Percentiles rank a stretch among this genome's conserved stretches.
These are phyloP conservation scores for Carallia brachiata DNA, from an alignment of 345 rosid species.

Conservation along the genomic window DNA sequence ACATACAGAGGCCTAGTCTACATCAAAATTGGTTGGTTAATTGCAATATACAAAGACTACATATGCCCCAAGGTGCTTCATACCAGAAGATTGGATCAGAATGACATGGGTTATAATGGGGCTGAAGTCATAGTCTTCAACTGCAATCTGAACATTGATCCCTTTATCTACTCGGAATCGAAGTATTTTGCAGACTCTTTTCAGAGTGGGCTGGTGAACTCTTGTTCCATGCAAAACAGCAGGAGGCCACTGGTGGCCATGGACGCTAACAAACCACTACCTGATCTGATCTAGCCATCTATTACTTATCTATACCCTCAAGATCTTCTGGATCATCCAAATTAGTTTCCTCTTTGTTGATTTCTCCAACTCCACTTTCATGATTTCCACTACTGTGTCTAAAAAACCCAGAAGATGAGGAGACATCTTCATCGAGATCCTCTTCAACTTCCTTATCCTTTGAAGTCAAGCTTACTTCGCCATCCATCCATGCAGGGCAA, in stretches of 20 bases:
- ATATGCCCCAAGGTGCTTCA: constrained; percentile 6
- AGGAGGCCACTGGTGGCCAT: neutral
- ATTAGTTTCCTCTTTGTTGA: constrained; percentile 70
- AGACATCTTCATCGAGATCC: constrained; percentile 72
- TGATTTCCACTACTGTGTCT: constrained; percentile 41
- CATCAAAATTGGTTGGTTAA: constrained; percentile 27
- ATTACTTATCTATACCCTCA: constrained; percentile 55
- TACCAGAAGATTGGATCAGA: constrained; percentile 10
- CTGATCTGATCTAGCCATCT: neutral
- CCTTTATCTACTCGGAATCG: constrained; percentile 9
- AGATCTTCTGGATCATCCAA: constrained; percentile 94
- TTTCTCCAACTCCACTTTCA: constrained; percentile 62
- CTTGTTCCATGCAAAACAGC: constrained; percentile 11
- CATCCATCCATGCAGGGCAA: constrained; percentile 83
- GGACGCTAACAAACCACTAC: neutral
- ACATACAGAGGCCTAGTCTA: constrained; percentile 20
- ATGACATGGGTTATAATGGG: neutral
- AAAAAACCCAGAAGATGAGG: constrained; percentile 69
- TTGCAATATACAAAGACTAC: neutral
- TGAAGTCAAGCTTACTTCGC: constrained; percentile 26
- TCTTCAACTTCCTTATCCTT: constrained; percentile 75
- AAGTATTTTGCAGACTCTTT: constrained; percentile 3
- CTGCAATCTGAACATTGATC: neutral
- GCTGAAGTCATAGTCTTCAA: constrained; percentile 5
- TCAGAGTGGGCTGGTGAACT: constrained; percentile 4